Evolutionary conservation across 2,329 filamentous ascomycete genomes (phyloP).

Genomic region (Diaporthe helianthi): DNA sequence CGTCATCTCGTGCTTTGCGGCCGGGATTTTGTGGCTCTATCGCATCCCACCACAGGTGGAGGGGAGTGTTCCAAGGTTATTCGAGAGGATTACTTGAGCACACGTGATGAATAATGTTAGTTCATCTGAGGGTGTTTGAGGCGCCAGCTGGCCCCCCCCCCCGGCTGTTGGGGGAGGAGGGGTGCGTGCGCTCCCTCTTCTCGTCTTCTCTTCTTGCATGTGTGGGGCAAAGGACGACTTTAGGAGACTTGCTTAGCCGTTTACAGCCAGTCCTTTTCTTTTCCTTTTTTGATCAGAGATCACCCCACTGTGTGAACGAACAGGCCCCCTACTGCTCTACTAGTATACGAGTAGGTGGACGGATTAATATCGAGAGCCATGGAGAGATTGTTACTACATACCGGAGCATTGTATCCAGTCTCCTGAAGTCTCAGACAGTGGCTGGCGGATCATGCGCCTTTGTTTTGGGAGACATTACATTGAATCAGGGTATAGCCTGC

Average conservation of each 20-base stretch:
- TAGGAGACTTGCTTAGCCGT: not conserved
- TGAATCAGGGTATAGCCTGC: not conserved
- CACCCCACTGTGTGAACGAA: too few relatives aligned
- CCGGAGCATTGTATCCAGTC: not conserved
- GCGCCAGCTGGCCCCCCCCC: too few relatives aligned
- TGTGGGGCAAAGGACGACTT: too few relatives aligned
- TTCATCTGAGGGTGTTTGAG: too few relatives aligned
- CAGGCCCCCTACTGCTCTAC: too few relatives aligned
- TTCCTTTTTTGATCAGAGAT: too few relatives aligned
- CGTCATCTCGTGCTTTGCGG: constrained; percentile 41
- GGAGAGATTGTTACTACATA: not conserved
- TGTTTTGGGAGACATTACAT: constrained; percentile 1
- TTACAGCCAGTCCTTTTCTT: not conserved
- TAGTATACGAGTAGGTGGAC: too few relatives aligned
- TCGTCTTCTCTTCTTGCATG: not conserved
- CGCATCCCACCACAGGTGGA: constrained; percentile 35
- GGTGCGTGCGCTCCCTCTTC: not conserved
- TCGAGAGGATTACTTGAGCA: constrained; percentile 13
- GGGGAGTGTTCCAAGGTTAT: not conserved
- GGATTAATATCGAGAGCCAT: too few relatives aligned
- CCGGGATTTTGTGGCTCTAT: constrained; percentile 43
- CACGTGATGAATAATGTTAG: not conserved
- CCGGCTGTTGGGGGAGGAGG: too few relatives aligned
- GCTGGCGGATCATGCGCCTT: not conserved
- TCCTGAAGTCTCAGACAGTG: not conserved